A percentile compares a stretch with the other conserved stretches of the same genome.
Conservation (phyloP, 495 filamentous ascomycete species). For the Xylaria bambusicola region DNA sequence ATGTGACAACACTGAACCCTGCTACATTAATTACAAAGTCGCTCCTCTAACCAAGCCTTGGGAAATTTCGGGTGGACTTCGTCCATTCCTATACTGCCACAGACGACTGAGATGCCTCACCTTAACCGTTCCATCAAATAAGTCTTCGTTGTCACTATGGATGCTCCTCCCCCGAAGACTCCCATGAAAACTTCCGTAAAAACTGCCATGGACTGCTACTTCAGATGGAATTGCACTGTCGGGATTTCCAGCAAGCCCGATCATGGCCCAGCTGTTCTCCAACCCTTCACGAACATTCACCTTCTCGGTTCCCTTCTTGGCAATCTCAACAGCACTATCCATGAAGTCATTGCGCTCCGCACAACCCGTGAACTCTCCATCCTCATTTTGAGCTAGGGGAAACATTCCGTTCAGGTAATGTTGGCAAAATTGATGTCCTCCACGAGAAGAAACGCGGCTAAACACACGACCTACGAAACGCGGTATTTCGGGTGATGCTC, state of each 20-base stretch:
- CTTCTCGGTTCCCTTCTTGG: slow-evolving; percentile 40
- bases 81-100: slow-evolving; percentile 73
- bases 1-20: too few relatives aligned
- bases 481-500: slow-evolving; percentile 41
- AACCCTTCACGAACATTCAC: slow-evolving; percentile 41
- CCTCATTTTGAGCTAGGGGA: slow-evolving; percentile 42
- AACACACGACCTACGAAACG: slow-evolving; percentile 80
- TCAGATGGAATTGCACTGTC: slow-evolving; percentile 26
- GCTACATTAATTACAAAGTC: slow-evolving; percentile 10
- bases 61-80: slow-evolving; percentile 49
- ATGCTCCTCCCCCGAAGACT: slow-evolving; percentile 1
- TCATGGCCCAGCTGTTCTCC: slow-evolving; percentile 38
- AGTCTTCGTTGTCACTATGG: slow-evolving; percentile 19
- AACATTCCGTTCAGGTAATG: slow-evolving; percentile 88
- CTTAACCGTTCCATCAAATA: slow-evolving; percentile 36
- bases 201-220: slow-evolving; percentile 37
- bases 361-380: slow-evolving; percentile 35
- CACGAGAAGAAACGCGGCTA: slow-evolving; percentile 54
- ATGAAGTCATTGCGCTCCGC: slow-evolving; percentile 57
- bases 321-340: slow-evolving; percentile 51
- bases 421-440: slow-evolving; percentile 76
- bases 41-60: slow-evolving; percentile 13
- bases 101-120: slow-evolving; percentile 72
- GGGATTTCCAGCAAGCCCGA: slow-evolving; percentile 20
- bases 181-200: slow-evolving; percentile 17